Evolutionary conservation across 805 yeast species (phyloP), one percentile per base, ranked within the genome.

Genomic region (Hanseniaspora lachancei): DNA sequence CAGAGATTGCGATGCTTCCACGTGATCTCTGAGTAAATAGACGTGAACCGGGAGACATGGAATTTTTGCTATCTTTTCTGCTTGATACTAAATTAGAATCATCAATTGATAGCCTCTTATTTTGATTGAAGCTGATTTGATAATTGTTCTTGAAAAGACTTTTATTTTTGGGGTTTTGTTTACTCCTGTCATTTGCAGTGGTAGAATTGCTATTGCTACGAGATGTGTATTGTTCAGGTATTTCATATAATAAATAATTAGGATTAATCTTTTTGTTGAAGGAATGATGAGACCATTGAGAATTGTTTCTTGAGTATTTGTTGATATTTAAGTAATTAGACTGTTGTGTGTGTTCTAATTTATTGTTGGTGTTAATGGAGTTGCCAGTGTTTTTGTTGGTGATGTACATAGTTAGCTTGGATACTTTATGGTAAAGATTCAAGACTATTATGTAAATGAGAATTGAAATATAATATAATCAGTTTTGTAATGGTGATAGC

Each of bases 131-230:
- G n/a, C 48, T 52, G 9, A 52, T 52, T 46, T 52, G 50, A 23
- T 52, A 52, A 27, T 52, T 52, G 21, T 48, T 52, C 21, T 52
- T 52, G 27, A 52, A 52, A 3, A 52, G 21, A 12, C 50, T 24
- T 4, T 29, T 15, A 27, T 21, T 47, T 21, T 40, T 13, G 20
- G 42, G 34, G 36, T 13, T 29, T n/a, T 44, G 20, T n/a, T 29
- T 32, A 12, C 15, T 32, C 12, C 15, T 32, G 5, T 10, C 12
- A 7, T 32, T 8, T 13, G 35, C 13, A 27, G 18, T 48, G n/a
- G 20, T 48, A 8, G 38, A 36, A 20, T 12, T 40, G 12, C 44
- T 47, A 20, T 36, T 48, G 7, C 18, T 39, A 8, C 32, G 23
- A 5, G 34, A 36, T 2, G 16, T 52, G 29, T 52, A 44, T 8